Base-by-base conservation (phyloP, 768 basidiomycete species). In the Piloderma croceum region DNA sequence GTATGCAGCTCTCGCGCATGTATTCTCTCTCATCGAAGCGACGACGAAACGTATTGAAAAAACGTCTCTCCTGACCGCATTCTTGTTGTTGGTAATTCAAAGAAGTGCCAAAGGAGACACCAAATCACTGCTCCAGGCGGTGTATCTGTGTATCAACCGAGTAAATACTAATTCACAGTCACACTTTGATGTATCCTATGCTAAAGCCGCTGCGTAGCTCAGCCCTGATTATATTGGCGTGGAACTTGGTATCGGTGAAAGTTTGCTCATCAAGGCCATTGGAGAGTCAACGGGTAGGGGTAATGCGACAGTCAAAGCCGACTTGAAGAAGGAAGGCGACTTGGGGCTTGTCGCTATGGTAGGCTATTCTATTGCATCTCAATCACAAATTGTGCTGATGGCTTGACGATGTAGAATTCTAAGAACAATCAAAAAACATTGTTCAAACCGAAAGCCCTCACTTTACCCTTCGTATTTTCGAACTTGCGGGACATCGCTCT, bases 21-120 rank as follows among this genome's bases (percentile, higher is more conserved):
- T 85, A 0, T 98, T 98, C 58, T 73, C 81, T 13, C 64, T 86
- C 22, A 98, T 99, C 46, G 93, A 96, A 60, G 78, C 79, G 4
- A 99, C 96, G 7, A 97, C 92, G 2, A 98, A 97, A 55, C 85
- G 96, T 15, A 64, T 96, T 34, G 92, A 96, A 60, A 99, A 98
- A 61, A 88, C 79, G 3, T 76, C 89, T 1, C 70, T 91, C 45
- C 75, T 99, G 7, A 98, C 92, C 0, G 72, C 84, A 1, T 92
- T 98, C 59, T 69, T 99, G 31, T 64, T 92, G 5, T 79, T 94
- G 9, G 90, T 98, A 22, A 92, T 97, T 40, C 83, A 83, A 57
- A 71, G 90, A 35, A 87, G 91, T 46, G 81, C 80, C 12, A 71
- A 80, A 39, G 82, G 75, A 25, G 87, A 91, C 45, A 70, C 70